phyloP scores from a whole-genome alignment of 2,329 filamentous ascomycete genomes.

The Aspergillus spinulosporus region DNA sequence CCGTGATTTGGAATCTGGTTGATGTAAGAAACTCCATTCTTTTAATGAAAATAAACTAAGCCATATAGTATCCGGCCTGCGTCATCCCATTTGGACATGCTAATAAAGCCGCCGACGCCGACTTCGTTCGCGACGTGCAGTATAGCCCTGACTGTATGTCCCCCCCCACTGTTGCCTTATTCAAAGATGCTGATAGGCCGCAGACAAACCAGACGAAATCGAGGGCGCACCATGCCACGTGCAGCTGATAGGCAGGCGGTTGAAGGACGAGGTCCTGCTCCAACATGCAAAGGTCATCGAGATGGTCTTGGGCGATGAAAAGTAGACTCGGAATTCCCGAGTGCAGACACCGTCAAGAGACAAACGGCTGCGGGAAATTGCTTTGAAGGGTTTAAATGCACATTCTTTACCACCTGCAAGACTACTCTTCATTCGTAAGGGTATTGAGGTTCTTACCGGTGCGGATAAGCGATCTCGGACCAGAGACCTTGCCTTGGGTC shows the following conservation, averaged over 20 bases:
- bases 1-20: constrained; percentile 24
- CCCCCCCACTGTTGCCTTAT: neutral
- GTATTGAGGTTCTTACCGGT: too few relatives aligned
- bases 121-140: constrained; percentile 21
- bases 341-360: neutral
- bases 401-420: too few relatives aligned
- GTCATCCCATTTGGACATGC: constrained; percentile 26
- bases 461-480: too few relatives aligned
- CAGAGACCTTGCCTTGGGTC: too few relatives aligned
- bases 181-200: neutral
- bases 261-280: constrained; percentile 25
- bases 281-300: constrained; percentile 24
- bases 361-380: neutral
- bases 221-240: constrained; percentile 28
- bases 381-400: neutral
- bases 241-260: constrained; percentile 26
- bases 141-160: constrained; percentile 26
- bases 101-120: constrained; percentile 18
- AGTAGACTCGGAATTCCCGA: neutral
- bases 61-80: constrained; percentile 23
- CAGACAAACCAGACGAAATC: constrained; percentile 22
- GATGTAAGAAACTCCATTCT: constrained; percentile 22
- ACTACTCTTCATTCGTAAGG: too few relatives aligned
- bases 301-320: neutral
- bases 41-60: neutral